These are phyloP conservation scores for Pseudonectria buxi DNA, from an alignment of 2,329 filamentous ascomycete genomes.

Conservation along the genomic window DNA sequence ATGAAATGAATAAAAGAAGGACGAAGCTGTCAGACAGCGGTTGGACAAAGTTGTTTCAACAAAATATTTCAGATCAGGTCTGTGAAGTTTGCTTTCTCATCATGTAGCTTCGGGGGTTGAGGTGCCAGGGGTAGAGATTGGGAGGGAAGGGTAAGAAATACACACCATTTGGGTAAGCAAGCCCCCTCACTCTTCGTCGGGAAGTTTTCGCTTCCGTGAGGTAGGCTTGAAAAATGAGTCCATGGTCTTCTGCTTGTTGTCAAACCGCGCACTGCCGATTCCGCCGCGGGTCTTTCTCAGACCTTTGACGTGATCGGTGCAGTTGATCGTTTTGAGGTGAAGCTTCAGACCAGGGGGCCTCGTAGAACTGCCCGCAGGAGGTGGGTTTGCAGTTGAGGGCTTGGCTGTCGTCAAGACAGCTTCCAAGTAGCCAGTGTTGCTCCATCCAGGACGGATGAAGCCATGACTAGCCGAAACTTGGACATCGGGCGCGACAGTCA, in stretches of 20 bases:
- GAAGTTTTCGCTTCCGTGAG: conserved; percentile 20
- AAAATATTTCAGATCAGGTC: conserved; percentile 74
- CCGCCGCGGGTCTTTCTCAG: conserved; percentile 76
- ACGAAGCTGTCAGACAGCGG: conserved; percentile 64
- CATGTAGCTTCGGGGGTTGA: conserved; percentile 37
- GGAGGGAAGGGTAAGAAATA: conserved; percentile 14
- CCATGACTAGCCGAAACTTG: conserved; percentile 5
- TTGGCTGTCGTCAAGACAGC: conserved; percentile 12
- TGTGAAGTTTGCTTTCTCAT: conserved; percentile 69
- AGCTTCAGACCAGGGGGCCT: conserved; percentile 22
- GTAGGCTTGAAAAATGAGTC: conserved; percentile 64
- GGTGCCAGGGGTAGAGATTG: conserved; percentile 3
- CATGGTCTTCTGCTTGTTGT: conserved; percentile 68
- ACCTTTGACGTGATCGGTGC: conserved; percentile 61
- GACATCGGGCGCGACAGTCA: conserved; percentile 12
- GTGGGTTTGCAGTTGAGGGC: conserved; percentile 1
- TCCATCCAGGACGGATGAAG: conserved; percentile 34
- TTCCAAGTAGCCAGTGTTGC: conserved; percentile 47
- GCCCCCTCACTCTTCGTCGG: conserved; percentile 15
- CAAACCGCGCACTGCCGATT: conserved; percentile 70
- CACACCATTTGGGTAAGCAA: conserved; percentile 32
- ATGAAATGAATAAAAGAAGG: conserved; percentile 9
- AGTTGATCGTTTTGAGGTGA: conserved; percentile 57
- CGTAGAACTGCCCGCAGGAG: neutral
- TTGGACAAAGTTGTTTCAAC: conserved; percentile 71